Base-by-base conservation (phyloP, 768 basidiomycete species). In the Rhodotorula kratochvilovae region DNA sequence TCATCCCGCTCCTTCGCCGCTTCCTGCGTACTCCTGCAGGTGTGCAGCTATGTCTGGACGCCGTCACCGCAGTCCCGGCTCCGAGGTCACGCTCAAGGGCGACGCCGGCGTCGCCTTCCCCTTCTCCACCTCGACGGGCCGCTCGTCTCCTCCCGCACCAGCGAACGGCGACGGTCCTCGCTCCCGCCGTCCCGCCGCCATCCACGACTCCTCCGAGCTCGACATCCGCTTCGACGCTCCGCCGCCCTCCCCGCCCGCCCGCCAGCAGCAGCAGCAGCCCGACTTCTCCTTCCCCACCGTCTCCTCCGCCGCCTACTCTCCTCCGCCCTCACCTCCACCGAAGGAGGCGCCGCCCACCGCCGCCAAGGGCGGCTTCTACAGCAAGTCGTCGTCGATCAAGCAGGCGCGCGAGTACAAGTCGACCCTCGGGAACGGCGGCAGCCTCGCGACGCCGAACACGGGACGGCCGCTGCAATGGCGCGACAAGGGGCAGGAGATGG, bases 71-170 rank as follows among this genome's bases (percentile, higher is more conserved):
- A 45, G 23, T 8, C 62, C 61, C 27, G 43, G 39, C 8, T 54
- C 67, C 60, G 46, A 64, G n/a, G 13, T 72, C 56, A 69, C 64
- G 35, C 56, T 73, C 64, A 66, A 69, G 43, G 72, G 72, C 48
- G 61, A 55, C 48, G 15, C 23, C 21, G 39, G 43, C 13, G 11
- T 73, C 61, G 5, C 29, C 50, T 19, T 63, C 33, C 71, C 66
- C 33, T 66, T 53, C 31, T 64, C 66, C 2, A 66, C 55, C 65
- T 50, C 63, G 25, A 57, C 56, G 13, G 21, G 19, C 13, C 61
- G 39, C 2, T 63, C 66, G n/a, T 56, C 56, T 33, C 66, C 59
- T 2, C 42, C 72, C 23, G 23, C 27, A 7, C 48, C 61, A 2
- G 46, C 59, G 1, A 42, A n/a, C 23, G 48, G 35, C 33, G 50